phyloP scores from a whole-genome alignment of 768 basidiomycete species.

The Boletus tylopilopsis region DNA sequence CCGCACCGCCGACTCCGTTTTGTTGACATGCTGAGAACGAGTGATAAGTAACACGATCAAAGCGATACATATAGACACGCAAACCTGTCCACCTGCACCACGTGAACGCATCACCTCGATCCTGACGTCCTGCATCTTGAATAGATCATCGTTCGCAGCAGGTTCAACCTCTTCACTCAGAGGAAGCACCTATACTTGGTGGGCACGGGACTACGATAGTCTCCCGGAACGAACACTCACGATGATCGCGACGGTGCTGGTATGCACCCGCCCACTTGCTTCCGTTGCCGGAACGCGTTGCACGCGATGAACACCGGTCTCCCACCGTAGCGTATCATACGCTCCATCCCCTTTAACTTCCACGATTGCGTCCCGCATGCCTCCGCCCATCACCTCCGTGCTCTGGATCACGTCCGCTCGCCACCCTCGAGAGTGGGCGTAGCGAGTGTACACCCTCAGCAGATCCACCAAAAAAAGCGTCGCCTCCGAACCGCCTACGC shows the following conservation, averaged over 20 bases:
- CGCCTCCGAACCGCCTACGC: conserved; percentile 89
- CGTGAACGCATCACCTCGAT: conserved; percentile 93
- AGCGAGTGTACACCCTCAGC: conserved; percentile 75
- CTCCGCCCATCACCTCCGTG: conserved; percentile 57
- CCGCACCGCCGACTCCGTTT: conserved; percentile 96
- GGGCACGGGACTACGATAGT: background rate
- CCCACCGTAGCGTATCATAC: conserved; percentile 80
- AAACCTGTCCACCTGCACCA: conserved; percentile 95
- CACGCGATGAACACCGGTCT: conserved; percentile 94
- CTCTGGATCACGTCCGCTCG: conserved; percentile 54
- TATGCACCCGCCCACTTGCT: conserved; percentile 82
- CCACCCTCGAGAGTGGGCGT: conserved; percentile 57
- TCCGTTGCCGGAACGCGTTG: conserved; percentile 94
- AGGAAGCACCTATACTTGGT: conserved; percentile 66
- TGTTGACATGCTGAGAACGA: conserved; percentile 87
- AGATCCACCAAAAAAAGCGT: conserved; percentile 77
- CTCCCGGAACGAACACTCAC: conserved; percentile 41
- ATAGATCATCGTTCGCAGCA: conserved; percentile 54
- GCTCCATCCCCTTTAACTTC: conserved; percentile 76
- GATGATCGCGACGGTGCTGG: conserved; percentile 84
- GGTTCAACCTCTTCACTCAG: conserved; percentile 63
- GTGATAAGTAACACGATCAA: background rate
- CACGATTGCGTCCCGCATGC: conserved; percentile 72
- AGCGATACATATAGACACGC: conserved; percentile 4
- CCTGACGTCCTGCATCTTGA: conserved; percentile 82